Percentiles rank a stretch among this genome's conserved stretches.
These are phyloP conservation scores for Flaveria brownii DNA, from an alignment of 129 eudicot species.

Conservation along the genomic window DNA sequence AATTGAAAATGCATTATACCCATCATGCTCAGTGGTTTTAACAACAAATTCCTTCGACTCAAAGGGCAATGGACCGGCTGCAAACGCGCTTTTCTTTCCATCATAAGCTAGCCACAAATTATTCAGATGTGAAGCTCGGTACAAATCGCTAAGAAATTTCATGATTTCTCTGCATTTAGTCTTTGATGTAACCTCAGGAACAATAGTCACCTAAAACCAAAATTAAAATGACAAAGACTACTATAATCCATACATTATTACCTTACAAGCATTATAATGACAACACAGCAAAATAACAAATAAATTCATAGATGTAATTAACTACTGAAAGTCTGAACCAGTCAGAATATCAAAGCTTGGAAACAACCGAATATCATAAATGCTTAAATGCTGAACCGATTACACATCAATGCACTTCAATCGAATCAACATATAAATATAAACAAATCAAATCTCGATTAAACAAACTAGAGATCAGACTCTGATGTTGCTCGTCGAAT, in stretches of 20 bases:
- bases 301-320: background rate
- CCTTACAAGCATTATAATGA: background rate
- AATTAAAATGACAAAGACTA: background rate
- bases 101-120: constrained; percentile 61
- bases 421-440: background rate
- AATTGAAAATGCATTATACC: constrained; percentile 7
- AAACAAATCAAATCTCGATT: background rate
- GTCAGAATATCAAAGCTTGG: background rate
- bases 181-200: constrained; percentile 70
- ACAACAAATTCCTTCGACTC: constrained; percentile 63
- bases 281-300: background rate
- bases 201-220: constrained; percentile 61
- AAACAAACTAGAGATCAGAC: background rate
- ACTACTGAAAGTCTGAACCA: background rate
- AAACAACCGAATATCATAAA: background rate
- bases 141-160: constrained; percentile 33
- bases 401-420: constrained; percentile 4
- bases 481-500: background rate
- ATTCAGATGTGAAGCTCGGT: constrained; percentile 49
- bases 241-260: background rate
- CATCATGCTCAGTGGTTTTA: constrained; percentile 36
- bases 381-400: background rate
- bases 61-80: constrained; percentile 72
- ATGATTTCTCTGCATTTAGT: constrained; percentile 52
- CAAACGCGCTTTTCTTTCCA: constrained; percentile 68